Base-by-base conservation (phyloP, 345 rosid genomes). In the Sisymbrium altissimum region DNA sequence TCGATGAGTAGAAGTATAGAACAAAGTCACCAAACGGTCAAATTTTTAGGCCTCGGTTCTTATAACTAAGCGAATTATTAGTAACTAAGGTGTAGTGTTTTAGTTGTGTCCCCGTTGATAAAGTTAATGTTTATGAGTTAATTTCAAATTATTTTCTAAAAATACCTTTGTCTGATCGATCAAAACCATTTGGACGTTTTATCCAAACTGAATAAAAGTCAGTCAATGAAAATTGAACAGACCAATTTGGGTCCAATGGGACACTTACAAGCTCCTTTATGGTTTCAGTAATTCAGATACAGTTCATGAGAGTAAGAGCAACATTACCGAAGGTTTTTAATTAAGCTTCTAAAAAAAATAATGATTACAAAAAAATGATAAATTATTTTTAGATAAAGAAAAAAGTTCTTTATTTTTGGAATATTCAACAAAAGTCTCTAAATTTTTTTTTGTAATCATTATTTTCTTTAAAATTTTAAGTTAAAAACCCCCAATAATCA, bases 21-120 rank as follows among this genome's bases (percentile, higher is more conserved):
- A 35, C 25, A 66, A 66, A 36, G 72, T 64, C 19, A 54, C 52
- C 50, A 40, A 68, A 68, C 72, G 54, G 64, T 68, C 72, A 68
- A 53, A 9, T 14, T 10, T 3, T 3, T 7, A 39, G 48, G 33
- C 10, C 50, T 19, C 9, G n/a, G n/a, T 14, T 65, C 36, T 45
- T 46, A 45, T 50, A 50, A 50, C 32, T 29, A 65, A 21, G 27
- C 7, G 14, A 38, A 9, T 60, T 10, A 5, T 27, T 27, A 27
- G 64, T 19, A 36, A 45, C 6, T 44, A 9, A 5, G 3, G 11
- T 29, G 7, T 11, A 17, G 29, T 18, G n/a, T 30, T 52, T 52
- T 41, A 41, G 2, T 4, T 41, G 15, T 39, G 23, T n/a, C n/a
- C 15, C 21, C 3, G 57, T 48, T 4, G 48, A 19, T 29, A 46